Evolutionary conservation across 768 basidiomycete species (phyloP), one percentile per base, ranked within the genome.

Genomic region (Termitomyces titanicus): DNA sequence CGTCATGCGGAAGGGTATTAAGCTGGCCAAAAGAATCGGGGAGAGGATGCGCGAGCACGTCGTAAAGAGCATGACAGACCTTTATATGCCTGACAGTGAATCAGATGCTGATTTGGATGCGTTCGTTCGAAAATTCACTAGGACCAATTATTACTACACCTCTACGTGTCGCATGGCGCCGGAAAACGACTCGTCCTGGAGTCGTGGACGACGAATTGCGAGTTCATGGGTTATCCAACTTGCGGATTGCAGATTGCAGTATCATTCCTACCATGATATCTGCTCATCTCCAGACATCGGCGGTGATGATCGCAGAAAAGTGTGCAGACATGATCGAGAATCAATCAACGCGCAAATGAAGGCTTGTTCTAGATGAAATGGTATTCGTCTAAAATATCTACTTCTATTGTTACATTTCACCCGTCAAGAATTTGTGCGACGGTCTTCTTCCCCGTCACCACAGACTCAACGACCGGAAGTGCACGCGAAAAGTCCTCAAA

Each of bases 401-500:
- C 18, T 27, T 17, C 3, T 44, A 20, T 17, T 13, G 13, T 5
- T 24, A 8, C 8, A 13, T 17, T 17, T 49, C 24, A 49, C 1
- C n/a, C 49, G 12, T 40, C 55, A 31, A 68, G 43, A n/a, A 83
- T 80, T 51, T 89, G 73, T 44, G 76, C 68, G 46, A 84, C 74
- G 2, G 79, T 81, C 70, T 78, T 84, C 65, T 81, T 71, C 6
- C 87, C 92, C n/a, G 78, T 74, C 3, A 98, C 88, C 38, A 98
- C 82, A 31, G 77, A 73, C 60, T 79, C 73, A 10, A 94, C 83
- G 7, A 86, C 74, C 0, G 70, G 71, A 56, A 84, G 69, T 59
- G 88, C 87, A 55, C 77, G 69, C 40, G 75, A 63, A 73, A 94
- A 95, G 65, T 92, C 81, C 35, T 71, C 64, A 68, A 98, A 97